Conservation (phyloP, 73 alveolate genomes). For the Paramecium biaurelia region DNA sequence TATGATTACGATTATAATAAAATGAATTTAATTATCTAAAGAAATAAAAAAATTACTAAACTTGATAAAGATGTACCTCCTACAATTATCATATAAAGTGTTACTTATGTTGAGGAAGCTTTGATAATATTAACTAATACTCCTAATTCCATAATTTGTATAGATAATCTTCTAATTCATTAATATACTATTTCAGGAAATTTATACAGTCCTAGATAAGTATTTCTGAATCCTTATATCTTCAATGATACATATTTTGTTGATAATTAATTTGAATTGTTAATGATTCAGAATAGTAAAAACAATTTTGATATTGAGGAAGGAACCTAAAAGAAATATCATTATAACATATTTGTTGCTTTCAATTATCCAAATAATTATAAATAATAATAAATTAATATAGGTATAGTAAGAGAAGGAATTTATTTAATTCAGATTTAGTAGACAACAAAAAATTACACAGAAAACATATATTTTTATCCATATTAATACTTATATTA, state of each 20-base stretch:
- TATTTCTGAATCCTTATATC: neutral
- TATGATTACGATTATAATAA: neutral
- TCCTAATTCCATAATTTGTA: neutral
- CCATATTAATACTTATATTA: neutral
- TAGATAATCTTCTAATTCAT: neutral
- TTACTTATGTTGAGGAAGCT: neutral
- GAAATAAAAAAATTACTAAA: neutral
- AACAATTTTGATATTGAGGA: neutral
- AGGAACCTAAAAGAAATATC: neutral
- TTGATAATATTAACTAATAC: neutral
- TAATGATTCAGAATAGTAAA: neutral
- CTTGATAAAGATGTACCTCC: neutral
- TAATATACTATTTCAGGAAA: neutral
- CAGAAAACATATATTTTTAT: neutral
- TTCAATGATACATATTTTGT: slow-evolving; percentile 1
- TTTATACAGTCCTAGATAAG: neutral
- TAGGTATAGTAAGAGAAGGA: neutral
- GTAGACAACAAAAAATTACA: neutral
- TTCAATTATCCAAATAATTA: neutral
- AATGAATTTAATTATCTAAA: neutral
- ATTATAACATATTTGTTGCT: neutral
- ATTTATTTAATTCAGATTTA: neutral
- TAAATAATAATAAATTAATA: neutral
- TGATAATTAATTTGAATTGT: neutral
- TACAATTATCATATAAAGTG: neutral